phyloP scores from a whole-genome alignment of 2,329 filamentous ascomycete species.

The Penicillium frequentans region DNA sequence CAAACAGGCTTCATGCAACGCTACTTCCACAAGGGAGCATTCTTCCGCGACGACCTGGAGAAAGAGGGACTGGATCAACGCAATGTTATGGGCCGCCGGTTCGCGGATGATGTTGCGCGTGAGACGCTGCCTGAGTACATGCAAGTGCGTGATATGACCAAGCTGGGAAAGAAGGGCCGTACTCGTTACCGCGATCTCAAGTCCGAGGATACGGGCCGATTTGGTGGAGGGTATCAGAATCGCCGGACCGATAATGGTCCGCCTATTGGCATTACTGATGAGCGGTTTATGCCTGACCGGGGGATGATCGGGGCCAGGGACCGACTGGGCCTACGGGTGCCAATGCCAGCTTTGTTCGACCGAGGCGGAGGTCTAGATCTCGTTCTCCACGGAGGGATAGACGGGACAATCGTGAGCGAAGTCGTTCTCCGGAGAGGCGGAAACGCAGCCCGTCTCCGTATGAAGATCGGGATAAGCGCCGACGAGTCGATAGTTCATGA shows the following conservation, averaged over 20 bases:
- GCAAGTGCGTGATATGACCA: conserved; percentile 90
- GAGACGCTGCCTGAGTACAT: conserved; percentile 86
- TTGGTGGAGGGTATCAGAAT: conserved; percentile 54
- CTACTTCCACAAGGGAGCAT: conserved; percentile 96
- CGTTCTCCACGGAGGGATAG: conserved; percentile 49
- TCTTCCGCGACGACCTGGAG: conserved; percentile 80
- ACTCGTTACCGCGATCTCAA: conserved; percentile 88
- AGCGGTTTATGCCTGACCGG: conserved; percentile 48
- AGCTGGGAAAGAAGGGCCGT: conserved; percentile 86
- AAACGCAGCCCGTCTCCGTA: conserved; percentile 47
- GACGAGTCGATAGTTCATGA: conserved; percentile 35
- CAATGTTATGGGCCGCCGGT: conserved; percentile 81
- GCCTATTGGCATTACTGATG: conserved; percentile 43
- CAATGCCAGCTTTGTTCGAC: conserved; percentile 45
- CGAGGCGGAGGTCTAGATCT: conserved; percentile 46
- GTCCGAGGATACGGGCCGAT: conserved; percentile 85
- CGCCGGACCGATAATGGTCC: conserved; percentile 31
- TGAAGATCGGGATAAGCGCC: conserved; percentile 43
- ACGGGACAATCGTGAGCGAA: conserved; percentile 46
- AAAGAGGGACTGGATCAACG: conserved; percentile 74
- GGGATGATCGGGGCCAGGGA: conserved; percentile 28
- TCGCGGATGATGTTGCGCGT: conserved; percentile 82
- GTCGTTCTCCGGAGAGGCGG: conserved; percentile 48
- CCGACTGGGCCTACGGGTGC: conserved; percentile 44
- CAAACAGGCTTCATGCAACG: conserved; percentile 91